Evolutionary conservation across 1,284 basidiomycete species (phyloP), one percentile per base, ranked within the genome.

Genomic region (Chalciporus sp.): DNA sequence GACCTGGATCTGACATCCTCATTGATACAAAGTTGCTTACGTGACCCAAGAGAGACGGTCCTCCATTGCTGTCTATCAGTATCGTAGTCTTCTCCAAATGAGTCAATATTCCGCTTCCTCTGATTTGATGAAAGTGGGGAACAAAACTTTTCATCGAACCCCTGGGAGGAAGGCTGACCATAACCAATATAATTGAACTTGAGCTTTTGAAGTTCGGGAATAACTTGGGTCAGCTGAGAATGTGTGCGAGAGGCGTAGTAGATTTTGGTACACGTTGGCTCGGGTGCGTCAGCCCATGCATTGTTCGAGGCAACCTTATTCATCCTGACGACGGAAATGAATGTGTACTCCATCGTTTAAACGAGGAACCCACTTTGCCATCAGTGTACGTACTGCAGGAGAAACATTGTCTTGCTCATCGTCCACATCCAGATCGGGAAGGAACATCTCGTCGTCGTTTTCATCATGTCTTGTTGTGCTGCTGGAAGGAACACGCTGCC

Each of bases 211-310:
- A 98, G 77, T 70, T 99, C 97, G 5, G 89, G 85, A 11, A 96
- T 80, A 12, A 98, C 83, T 69, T 99, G 96, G 1, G 93, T 82
- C 3, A 99, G 83, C 67, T 99, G 96, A 2, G 93, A 94, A 72
- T 99, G 96, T 0, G 96, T 99, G 28, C 97, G 81, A 0, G 95
- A 98, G 0, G 94, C 91, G 68, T 95, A 98, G 68, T 89, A 95
- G 52, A 99, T 87, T 71, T 92, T 92, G 29, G 85, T 86, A 61
- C 86, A 90, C 2, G 79, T 77, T n/a, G 79, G 77, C 57, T 84
- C 85, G 45, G 75, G 71, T 4, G 66, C 67, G 11, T 74, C 70
- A 14, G 43, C 41, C 20, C 42, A 56, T 29, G 58, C 44, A 44
- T 48, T 47, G 29, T 37, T 43, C 20, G 58, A 58, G 35, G 7